A percentile compares a stretch with the other conserved stretches of the same genome.
These are phyloP conservation scores for Rhizopogon rudus DNA, from an alignment of 768 basidiomycete genomes.

Conservation along the genomic window DNA sequence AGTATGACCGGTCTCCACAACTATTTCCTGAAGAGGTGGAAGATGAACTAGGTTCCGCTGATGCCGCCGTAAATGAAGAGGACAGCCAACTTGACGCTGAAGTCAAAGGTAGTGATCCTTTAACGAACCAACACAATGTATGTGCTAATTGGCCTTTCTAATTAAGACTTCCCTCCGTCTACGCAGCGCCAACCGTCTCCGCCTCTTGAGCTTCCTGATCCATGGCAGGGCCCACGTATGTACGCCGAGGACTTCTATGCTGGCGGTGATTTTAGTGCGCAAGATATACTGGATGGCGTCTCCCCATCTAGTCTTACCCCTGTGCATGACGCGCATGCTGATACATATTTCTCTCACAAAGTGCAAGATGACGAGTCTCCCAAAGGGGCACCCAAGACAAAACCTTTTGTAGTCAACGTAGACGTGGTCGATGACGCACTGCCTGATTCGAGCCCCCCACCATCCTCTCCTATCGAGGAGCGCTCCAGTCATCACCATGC, in stretches of 20 bases:
- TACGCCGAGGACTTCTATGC: conserved; percentile 41
- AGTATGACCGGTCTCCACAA: conserved; percentile 5
- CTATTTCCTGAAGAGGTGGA: background rate
- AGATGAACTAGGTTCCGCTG: background rate
- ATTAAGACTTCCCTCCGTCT: background rate
- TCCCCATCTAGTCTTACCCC: conserved; percentile 22
- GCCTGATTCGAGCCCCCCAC: conserved; percentile 5
- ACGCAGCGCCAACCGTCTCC: conserved; percentile 1
- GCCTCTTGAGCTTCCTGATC: conserved; percentile 31
- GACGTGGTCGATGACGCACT: conserved; percentile 1
- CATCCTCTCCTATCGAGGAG: conserved; percentile 3
- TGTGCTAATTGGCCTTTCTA: background rate
- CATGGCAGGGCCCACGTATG: conserved; percentile 34
- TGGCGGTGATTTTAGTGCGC: conserved; percentile 33
- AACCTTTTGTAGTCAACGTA: background rate
- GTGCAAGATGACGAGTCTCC: background rate
- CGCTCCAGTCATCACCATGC: background rate
- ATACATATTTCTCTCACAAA: background rate
- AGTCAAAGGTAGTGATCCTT: conserved; percentile 5
- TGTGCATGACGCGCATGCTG: conserved; percentile 9
- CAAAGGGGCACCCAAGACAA: no score
- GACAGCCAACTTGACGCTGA: conserved; percentile 10
- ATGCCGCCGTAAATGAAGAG: background rate
- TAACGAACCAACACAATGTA: background rate
- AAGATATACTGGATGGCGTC: background rate